Percentiles rank a stretch among this genome's conserved stretches.
Evolutionary conservation across 2,329 filamentous ascomycete genomes (phyloP).

Genomic region (Ceratocystis diversiconidia): DNA sequence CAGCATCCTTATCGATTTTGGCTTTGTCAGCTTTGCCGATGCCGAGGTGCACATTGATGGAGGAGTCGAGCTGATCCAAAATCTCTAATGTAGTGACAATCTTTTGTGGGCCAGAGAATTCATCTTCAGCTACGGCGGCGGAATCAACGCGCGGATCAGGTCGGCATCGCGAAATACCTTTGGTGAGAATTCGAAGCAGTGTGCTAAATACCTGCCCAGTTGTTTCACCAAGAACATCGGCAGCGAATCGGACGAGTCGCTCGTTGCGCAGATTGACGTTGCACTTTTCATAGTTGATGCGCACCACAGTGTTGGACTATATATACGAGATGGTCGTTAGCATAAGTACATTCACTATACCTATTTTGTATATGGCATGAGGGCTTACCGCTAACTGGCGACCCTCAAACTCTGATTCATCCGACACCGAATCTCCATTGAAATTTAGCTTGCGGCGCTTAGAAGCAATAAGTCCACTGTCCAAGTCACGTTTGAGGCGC

Average conservation of each 20-base stretch:
- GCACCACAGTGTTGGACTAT: constrained; percentile 58
- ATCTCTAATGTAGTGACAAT: constrained; percentile 41
- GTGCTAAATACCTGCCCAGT: constrained; percentile 68
- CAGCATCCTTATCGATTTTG: constrained; percentile 33
- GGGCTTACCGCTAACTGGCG: constrained; percentile 40
- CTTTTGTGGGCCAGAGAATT: constrained; percentile 23
- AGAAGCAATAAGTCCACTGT: constrained; percentile 28
- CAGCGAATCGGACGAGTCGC: constrained; percentile 57
- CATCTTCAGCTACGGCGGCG: constrained; percentile 23
- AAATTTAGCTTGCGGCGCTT: constrained; percentile 45
- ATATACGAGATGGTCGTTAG: constrained; percentile 21
- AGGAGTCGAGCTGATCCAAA: constrained; percentile 38
- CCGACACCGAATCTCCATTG: constrained; percentile 27
- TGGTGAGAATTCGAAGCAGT: constrained; percentile 56
- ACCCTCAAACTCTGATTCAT: constrained; percentile 29
- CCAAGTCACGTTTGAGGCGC: constrained; percentile 38
- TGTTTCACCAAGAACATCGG: constrained; percentile 53
- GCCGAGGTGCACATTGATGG: constrained; percentile 39
- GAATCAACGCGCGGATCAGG: constrained; percentile 39
- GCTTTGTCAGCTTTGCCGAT: constrained; percentile 41
- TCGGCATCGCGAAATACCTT: constrained; percentile 53
- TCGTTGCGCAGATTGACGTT: constrained; percentile 69
- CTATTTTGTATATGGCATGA: background rate
- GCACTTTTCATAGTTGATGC: constrained; percentile 75
- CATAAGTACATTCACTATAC: background rate